Conservation (phyloP, 2,329 filamentous ascomycete genomes). For the Pyrenochaeta sp. region DNA sequence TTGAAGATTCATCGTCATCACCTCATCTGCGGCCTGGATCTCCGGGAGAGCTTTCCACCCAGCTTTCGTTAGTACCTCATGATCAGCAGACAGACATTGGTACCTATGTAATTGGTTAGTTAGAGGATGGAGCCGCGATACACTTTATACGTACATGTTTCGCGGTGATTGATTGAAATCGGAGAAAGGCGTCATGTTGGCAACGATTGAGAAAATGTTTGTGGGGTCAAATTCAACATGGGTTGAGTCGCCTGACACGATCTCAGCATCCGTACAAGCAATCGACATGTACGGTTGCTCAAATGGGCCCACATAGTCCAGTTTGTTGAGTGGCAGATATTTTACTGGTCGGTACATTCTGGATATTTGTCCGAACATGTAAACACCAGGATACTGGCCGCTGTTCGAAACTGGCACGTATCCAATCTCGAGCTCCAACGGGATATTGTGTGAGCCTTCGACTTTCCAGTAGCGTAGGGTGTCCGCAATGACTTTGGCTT, state of each 20-base stretch:
- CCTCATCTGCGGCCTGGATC: conserved; percentile 7
- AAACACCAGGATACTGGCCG: conserved; percentile 95
- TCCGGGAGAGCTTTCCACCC: conserved; percentile 4
- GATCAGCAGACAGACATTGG: conserved; percentile 8
- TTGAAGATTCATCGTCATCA: conserved; percentile 9
- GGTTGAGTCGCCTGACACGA: conserved; percentile 85
- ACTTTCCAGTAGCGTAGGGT: conserved; percentile 96
- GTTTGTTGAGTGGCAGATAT: conserved; percentile 84
- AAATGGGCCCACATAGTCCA: conserved; percentile 89
- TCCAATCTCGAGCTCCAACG: conserved; percentile 86
- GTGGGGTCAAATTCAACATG: conserved; percentile 95
- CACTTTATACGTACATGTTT: conserved; percentile 98
- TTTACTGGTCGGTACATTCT: conserved; percentile 88
- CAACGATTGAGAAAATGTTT: conserved; percentile 95
- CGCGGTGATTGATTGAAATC: conserved; percentile 98
- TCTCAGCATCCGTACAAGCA: conserved; percentile 85
- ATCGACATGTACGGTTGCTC: conserved; percentile 99
- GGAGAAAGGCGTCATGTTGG: conserved; percentile 98
- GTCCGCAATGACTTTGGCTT: conserved; percentile 82
- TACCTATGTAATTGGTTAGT: too few species aligned
- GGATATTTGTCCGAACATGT: conserved; percentile 88
- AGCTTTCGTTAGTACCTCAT: conserved; percentile 4
- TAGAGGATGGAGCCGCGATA: too few species aligned
- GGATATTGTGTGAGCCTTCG: conserved; percentile 80
- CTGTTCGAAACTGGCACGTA: conserved; percentile 86